Evolutionary conservation across 1,139 yeast genomes (phyloP).

Genomic region (Debaryomyces sp.): DNA sequence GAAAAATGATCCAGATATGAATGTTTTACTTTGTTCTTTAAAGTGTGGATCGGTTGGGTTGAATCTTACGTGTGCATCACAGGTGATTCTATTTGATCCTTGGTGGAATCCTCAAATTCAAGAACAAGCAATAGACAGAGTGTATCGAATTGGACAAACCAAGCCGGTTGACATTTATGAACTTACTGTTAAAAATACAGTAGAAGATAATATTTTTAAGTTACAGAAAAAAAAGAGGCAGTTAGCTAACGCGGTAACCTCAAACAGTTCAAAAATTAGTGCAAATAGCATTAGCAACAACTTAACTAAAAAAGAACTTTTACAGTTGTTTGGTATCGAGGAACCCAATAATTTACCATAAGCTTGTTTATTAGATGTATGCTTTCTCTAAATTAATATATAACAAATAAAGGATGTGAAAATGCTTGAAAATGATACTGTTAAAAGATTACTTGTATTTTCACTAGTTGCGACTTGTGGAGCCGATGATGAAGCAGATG

Average conservation of each 20-base stretch:
- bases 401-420: not conserved
- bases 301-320: slow-evolving; percentile 5
- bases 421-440: not conserved
- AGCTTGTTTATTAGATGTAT: not conserved
- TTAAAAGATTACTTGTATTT: not conserved
- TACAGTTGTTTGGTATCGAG: slow-evolving; percentile 7
- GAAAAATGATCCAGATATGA: slow-evolving; percentile 33
- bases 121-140: slow-evolving; percentile 66
- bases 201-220: slow-evolving; percentile 52
- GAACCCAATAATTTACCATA: not conserved
- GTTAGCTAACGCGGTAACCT: slow-evolving; percentile 33
- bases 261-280: not conserved
- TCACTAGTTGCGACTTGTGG: not conserved
- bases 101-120: slow-evolving; percentile 70
- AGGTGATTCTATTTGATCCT: slow-evolving; percentile 60
- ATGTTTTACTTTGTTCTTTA: slow-evolving; percentile 57
- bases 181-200: slow-evolving; percentile 44
- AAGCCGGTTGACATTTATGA: slow-evolving; percentile 56
- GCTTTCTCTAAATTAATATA: slow-evolving; percentile 2
- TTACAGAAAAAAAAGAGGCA: slow-evolving; percentile 52
- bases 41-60: slow-evolving; percentile 63
- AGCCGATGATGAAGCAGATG: not conserved
- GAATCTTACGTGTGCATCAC: slow-evolving; percentile 58
- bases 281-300: not conserved
- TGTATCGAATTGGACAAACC: slow-evolving; percentile 61